Conservation (phyloP, 2,329 filamentous ascomycete genomes). For the Venturia effusa region DNA sequence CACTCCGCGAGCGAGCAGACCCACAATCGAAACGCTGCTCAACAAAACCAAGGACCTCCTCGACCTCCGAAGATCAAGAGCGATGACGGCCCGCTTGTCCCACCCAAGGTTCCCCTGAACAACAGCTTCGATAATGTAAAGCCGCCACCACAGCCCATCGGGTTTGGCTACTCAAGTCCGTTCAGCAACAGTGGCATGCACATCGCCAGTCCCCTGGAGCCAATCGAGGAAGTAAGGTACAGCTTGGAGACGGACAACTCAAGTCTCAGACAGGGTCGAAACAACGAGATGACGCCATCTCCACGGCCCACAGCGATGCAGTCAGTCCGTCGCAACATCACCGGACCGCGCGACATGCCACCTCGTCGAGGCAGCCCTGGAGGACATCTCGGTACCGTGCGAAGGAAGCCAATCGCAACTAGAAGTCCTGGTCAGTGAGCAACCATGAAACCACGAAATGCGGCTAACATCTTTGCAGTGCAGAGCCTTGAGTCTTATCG, state of each 20-base stretch:
- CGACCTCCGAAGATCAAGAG: constrained; percentile 45
- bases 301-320: constrained; percentile 11
- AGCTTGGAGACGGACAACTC: constrained; percentile 34
- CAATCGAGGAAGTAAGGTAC: constrained; percentile 41
- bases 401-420: not conserved
- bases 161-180: constrained; percentile 18
- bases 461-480: not conserved
- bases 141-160: constrained; percentile 19
- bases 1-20: constrained; percentile 28
- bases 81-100: constrained; percentile 48
- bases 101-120: constrained; percentile 26
- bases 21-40: constrained; percentile 16
- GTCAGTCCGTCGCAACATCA: constrained; percentile 9
- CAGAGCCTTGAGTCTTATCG: constrained; percentile 7
- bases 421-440: not conserved
- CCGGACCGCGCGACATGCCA: constrained; percentile 12
- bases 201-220: constrained; percentile 29
- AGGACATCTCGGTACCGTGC: not conserved
- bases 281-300: constrained; percentile 10
- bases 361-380: constrained; percentile 2
- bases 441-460: not conserved
- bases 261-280: constrained; percentile 1
- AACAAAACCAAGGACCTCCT: constrained; percentile 23
- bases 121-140: constrained; percentile 24
- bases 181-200: constrained; percentile 8